Evolutionary conservation across 257 asterid genomes (phyloP), one percentile per base, ranked within the genome.

Genomic region (Solanum tacnaense): DNA sequence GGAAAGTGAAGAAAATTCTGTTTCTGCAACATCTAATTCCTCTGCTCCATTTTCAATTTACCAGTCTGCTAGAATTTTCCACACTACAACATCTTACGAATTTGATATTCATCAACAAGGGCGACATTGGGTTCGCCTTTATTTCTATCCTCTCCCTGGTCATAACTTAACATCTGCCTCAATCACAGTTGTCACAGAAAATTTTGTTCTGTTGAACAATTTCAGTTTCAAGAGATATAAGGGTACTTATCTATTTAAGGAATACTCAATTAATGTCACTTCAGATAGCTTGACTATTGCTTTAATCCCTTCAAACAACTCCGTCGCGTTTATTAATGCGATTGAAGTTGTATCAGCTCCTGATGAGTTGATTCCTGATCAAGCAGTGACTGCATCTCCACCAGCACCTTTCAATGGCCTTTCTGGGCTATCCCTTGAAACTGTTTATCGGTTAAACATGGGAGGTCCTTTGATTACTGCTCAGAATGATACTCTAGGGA

Each of bases 101-200:
- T 95, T 95, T 65, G 76, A 49, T 27, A 92, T 95, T 20, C 25
- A 82, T 73, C 87, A 71, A 83, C 85, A 92, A 83, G 98, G 98
- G 67, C 91, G 96, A 35, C 94, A 95, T 88, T 94, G 94, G 94
- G 92, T 94, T 35, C 98, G 98, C 85, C 96, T 95, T 68, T 93
- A 95, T 84, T 94, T 95, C 35, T 92, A 92, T 49, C 96, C 96
- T 21, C 56, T 94, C 46, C 94, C 92, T 2, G 93, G 90, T 76
- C 92, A 88, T 21, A 92, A 94, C 56, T 79, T 95, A 84, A 89
- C 93, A 56, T 92, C 96, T 44, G 93, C 96, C 23, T 91, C 94
- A 3, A 87, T 92, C 89, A 90, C 93, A 8, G 97, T 94, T 73
- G 94, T 94, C 70, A 91, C 97, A 31, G 97, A 93, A 75, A 92